phyloP scores from a whole-genome alignment of 108 stramenopile species.

The Fragilaria radians region DNA sequence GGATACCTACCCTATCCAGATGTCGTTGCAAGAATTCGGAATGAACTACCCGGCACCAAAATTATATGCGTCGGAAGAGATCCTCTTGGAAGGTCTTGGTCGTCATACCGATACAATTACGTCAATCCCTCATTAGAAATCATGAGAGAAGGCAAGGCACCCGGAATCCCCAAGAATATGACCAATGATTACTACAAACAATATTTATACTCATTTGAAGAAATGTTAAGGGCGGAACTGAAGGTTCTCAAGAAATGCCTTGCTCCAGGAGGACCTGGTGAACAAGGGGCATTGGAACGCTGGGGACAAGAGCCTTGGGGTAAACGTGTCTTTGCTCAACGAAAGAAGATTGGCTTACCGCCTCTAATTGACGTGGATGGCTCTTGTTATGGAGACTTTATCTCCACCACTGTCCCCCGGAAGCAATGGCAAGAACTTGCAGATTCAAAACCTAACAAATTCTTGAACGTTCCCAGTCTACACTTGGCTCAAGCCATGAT shows the following conservation, averaged over 20 bases:
- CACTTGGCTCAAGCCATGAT: constrained; percentile 65
- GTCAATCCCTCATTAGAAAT: constrained; percentile 43
- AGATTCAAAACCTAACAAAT: constrained; percentile 42
- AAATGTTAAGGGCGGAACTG: constrained; percentile 69
- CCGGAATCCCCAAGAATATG: constrained; percentile 10
- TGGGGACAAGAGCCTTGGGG: constrained; percentile 17
- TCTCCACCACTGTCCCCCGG: constrained; percentile 38
- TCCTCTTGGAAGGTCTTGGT: constrained; percentile 67
- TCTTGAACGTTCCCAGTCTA: constrained; percentile 40
- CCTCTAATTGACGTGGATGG: constrained; percentile 64
- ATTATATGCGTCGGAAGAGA: constrained; percentile 68
- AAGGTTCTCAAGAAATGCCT: constrained; percentile 48
- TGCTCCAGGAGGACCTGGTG: constrained; percentile 29
- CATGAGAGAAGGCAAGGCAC: constrained; percentile 20
- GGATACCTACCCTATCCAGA: constrained; percentile 74
- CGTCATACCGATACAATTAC: constrained; percentile 78
- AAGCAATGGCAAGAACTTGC: constrained; percentile 59
- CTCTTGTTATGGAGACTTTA: constrained; percentile 50
- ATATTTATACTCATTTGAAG: constrained; percentile 68
- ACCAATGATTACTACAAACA: constrained; percentile 42
- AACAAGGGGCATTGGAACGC: constrained; percentile 6
- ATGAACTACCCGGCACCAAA: constrained; percentile 21
- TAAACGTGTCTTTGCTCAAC: constrained; percentile 17
- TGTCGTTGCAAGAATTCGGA: constrained; percentile 4
- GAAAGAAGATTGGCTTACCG: constrained; percentile 24